Percentiles rank a stretch among this genome's conserved stretches.
Evolutionary conservation across 2,329 filamentous ascomycete genomes (phyloP).

Genomic region (Fusarium staphyleae): DNA sequence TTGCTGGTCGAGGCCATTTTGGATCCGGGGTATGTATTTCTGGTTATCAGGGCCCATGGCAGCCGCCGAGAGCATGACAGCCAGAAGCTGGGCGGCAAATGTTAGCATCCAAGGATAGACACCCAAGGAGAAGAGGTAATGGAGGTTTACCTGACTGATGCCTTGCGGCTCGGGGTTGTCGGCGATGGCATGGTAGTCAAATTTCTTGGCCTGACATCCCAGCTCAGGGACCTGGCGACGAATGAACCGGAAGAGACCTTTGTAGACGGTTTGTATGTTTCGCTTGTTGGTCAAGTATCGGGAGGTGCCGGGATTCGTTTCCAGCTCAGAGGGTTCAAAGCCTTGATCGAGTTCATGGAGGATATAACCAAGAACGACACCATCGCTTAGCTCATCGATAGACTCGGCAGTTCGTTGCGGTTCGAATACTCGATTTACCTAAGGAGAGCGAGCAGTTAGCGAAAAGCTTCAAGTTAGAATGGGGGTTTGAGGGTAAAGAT

Average conservation of each 20-base stretch:
- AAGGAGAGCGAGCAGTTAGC: slow-evolving; percentile 18
- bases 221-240: slow-evolving; percentile 60
- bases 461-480: slow-evolving; percentile 9
- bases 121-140: not conserved
- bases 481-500: slow-evolving; percentile 16
- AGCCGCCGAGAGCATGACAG: slow-evolving; percentile 67
- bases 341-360: slow-evolving; percentile 64
- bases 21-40: slow-evolving; percentile 59
- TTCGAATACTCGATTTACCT: slow-evolving; percentile 52
- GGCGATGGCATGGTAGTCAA: slow-evolving; percentile 65
- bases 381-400: slow-evolving; percentile 61
- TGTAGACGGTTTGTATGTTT: slow-evolving; percentile 62
- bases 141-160: slow-evolving; percentile 56
- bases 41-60: slow-evolving; percentile 65
- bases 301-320: slow-evolving; percentile 53
- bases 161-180: slow-evolving; percentile 63
- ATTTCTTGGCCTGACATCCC: slow-evolving; percentile 58
- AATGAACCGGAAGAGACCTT: slow-evolving; percentile 63
- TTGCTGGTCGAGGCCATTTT: slow-evolving; percentile 50
- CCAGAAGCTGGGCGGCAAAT: slow-evolving; percentile 60
- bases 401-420: slow-evolving; percentile 56
- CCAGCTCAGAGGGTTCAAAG: slow-evolving; percentile 63
- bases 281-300: slow-evolving; percentile 58
- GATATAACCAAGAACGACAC: slow-evolving; percentile 61
- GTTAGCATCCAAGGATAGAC: slow-evolving; percentile 3